phyloP scores from a whole-genome alignment of 805 yeast genomes.

The Barnettozyma siamensis region DNA sequence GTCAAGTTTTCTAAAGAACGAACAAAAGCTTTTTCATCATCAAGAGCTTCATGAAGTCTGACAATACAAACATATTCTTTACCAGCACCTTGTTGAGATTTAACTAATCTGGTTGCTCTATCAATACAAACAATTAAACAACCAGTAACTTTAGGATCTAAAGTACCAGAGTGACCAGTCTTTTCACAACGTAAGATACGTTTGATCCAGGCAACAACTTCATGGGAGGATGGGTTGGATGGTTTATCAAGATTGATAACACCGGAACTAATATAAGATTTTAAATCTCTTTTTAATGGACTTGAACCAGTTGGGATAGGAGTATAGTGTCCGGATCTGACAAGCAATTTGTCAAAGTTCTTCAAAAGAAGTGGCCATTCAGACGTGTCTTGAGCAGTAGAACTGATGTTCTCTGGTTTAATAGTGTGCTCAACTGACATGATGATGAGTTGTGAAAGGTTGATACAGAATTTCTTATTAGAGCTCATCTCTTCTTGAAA shows the following conservation, averaged over 20 bases:
- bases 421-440: slow-evolving; percentile 72
- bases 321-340: slow-evolving; percentile 95
- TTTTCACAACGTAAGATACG: slow-evolving; percentile 92
- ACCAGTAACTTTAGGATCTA: slow-evolving; percentile 98
- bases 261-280: slow-evolving; percentile 87
- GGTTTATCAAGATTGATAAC: slow-evolving; percentile 97
- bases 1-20: slow-evolving; percentile 89
- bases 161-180: slow-evolving; percentile 98
- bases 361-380: slow-evolving; percentile 95
- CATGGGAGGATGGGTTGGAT: slow-evolving; percentile 97
- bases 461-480: too few relatives aligned
- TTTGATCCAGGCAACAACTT: slow-evolving; percentile 99
- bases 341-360: slow-evolving; percentile 88
- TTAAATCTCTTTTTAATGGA: slow-evolving; percentile 90
- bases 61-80: slow-evolving; percentile 98
- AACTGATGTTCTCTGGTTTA: slow-evolving; percentile 79
- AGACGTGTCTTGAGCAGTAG: slow-evolving; percentile 72
- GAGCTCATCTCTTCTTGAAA: slow-evolving; percentile 4
- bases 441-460: too few relatives aligned
- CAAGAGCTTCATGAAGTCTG: slow-evolving; percentile 88
- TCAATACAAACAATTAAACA: slow-evolving; percentile 97
- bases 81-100: slow-evolving; percentile 99
- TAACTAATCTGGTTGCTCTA: slow-evolving; percentile 95
- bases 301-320: slow-evolving; percentile 95
- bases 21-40: slow-evolving; percentile 84